These are phyloP conservation scores for Xylaria digitata DNA, from an alignment of 2,329 filamentous ascomycete species.

Conservation along the genomic window DNA sequence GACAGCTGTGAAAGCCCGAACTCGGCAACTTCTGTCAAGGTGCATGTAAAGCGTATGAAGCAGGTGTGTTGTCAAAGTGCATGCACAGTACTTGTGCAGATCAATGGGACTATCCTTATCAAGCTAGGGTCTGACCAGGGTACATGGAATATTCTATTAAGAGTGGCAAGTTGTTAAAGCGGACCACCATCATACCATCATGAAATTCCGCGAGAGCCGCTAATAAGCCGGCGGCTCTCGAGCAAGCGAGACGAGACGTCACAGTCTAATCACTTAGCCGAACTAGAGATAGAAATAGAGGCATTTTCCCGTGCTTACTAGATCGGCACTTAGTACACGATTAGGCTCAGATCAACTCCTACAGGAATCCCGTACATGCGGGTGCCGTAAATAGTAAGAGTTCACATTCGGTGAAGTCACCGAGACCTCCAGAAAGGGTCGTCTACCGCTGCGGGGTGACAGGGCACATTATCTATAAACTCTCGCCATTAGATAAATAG, in stretches of 20 bases:
- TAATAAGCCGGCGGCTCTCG: background rate
- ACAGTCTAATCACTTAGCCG: background rate
- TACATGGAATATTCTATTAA: conserved; percentile 25
- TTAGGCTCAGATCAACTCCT: background rate
- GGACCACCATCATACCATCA: conserved; percentile 30
- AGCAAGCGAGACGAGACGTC: background rate
- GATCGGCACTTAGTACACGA: background rate
- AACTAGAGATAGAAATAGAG: background rate
- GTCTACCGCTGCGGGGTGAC: conserved; percentile 10
- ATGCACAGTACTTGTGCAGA: conserved; percentile 35
- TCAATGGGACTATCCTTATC: conserved; percentile 23
- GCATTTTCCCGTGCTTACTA: background rate
- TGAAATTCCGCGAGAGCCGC: conserved; percentile 13
- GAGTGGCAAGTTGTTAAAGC: conserved; percentile 26
- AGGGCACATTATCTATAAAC: background rate
- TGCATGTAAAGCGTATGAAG: conserved; percentile 19
- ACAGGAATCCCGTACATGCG: background rate
- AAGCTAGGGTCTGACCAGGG: conserved; percentile 30
- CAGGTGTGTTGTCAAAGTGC: conserved; percentile 24
- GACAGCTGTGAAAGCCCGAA: conserved; percentile 20
- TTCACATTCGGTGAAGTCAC: background rate
- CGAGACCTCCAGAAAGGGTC: background rate
- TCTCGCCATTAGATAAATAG: background rate
- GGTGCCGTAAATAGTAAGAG: background rate
- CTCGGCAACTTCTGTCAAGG: conserved; percentile 19